These are phyloP conservation scores for Colletotrichum musae DNA, from an alignment of 2,329 filamentous ascomycete genomes.

Conservation along the genomic window DNA sequence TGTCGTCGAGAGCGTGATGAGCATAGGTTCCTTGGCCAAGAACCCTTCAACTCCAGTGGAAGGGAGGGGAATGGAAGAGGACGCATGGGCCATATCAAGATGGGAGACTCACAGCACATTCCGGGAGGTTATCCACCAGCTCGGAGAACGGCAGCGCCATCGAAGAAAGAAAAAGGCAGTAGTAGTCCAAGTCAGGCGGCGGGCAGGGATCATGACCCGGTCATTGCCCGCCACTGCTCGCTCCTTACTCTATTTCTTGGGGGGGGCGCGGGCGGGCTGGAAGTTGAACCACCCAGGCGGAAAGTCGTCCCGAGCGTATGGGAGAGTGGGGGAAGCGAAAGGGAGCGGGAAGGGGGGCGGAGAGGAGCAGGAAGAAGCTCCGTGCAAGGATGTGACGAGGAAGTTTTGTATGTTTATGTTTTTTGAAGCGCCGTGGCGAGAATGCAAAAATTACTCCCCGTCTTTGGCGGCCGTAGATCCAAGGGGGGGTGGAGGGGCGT, in stretches of 20 bases:
- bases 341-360: background rate
- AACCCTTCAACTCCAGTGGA: too few relatives aligned
- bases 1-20: background rate
- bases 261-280: background rate
- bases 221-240: background rate
- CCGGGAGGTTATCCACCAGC: constrained; percentile 13
- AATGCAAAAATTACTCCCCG: too few relatives aligned
- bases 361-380: too few relatives aligned
- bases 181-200: background rate
- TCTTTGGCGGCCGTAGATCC: background rate
- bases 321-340: background rate
- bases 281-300: background rate
- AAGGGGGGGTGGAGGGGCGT: background rate
- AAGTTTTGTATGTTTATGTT: background rate
- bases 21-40: background rate
- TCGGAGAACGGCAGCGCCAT: constrained; percentile 24
- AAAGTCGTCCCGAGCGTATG: background rate
- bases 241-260: background rate
- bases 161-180: background rate
- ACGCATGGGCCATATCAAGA: background rate
- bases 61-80: background rate
- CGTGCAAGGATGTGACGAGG: too few relatives aligned
- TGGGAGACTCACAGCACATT: constrained; percentile 26
- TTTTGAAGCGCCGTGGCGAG: background rate
- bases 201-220: background rate